phyloP scores from a whole-genome alignment of 1,139 yeast species.

The Suhomyces taliae region DNA sequence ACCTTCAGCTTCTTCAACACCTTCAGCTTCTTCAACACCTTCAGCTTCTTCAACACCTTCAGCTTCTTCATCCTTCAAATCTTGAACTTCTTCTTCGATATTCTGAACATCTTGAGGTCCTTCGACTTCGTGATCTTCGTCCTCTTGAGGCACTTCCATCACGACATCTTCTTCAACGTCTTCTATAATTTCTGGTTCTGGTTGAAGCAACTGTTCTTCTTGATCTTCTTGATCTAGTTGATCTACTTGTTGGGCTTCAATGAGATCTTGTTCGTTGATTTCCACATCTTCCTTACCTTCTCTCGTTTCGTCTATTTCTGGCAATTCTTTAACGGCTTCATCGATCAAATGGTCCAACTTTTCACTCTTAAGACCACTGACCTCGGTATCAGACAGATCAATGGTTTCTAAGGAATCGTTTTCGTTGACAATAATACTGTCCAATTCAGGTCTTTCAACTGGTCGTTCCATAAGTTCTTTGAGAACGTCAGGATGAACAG shows the following conservation, averaged over 20 bases:
- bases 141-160: too few relatives aligned
- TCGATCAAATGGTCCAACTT: conserved; percentile 1
- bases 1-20: conserved; percentile 1
- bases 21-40: background rate
- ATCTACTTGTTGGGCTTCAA: too few relatives aligned
- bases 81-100: background rate
- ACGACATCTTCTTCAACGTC: too few relatives aligned
- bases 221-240: too few relatives aligned
- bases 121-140: too few relatives aligned
- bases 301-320: background rate
- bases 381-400: background rate
- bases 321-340: conserved; percentile 1
- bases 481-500: background rate
- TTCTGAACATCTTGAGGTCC: too few relatives aligned
- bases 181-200: too few relatives aligned
- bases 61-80: background rate
- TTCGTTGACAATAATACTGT: conserved; percentile 3
- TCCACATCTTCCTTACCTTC: background rate
- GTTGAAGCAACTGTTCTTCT: too few relatives aligned
- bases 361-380: background rate
- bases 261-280: too few relatives aligned
- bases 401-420: conserved; percentile 6
- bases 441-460: background rate
- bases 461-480: background rate
- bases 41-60: background rate